Base-by-base conservation (phyloP, 352 stramenopile genomes). In the Aphanomyces cochlioides region DNA sequence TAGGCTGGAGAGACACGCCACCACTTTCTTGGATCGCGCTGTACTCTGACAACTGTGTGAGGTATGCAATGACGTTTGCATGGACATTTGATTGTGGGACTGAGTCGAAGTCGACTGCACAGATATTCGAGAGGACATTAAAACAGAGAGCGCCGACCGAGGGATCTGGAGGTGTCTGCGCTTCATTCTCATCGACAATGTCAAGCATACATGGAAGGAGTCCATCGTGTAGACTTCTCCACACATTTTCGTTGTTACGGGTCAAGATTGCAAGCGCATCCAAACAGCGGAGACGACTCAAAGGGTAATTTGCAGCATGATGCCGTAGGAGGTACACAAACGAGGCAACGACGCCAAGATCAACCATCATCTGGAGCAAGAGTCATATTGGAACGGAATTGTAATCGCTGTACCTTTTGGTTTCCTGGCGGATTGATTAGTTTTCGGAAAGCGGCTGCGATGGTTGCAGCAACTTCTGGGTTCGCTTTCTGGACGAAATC, bases 81-180 rank as follows among this genome's bases (percentile, higher is more conserved):
- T 87, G 79, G 0, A 73, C 73, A 13, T 68, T 67, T 8, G 75
- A 75, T 21, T 75, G 56, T 19, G 38, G 7, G 40, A 79, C 75
- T 8, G 79, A 72, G 28, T 90, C 80, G 71, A 84, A 93, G 68
- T 87, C 73, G 38, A 83, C 67, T 1, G 75, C 78, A 56, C 85
- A 90, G 4, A 91, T 47, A 41, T 89, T 89, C 10, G 85, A 89
- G 38, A 92, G 78, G 19, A 93, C 78, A 66, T 89, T 82, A 63
- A 93, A 93, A 73, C 81, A 91, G 47, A 78, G 76, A n/a, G 19
- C 69, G 0, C 83, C 68, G 8, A 90, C 72, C 40, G 85, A 77
- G 17, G 17, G 17, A 28, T 58, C 50, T 3, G 61, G 56, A 0
- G 65, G 57, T 0, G 67, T 19, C 1, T 59, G 12, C 19, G 6